Evolutionary conservation across 345 rosid species (phyloP).

Genomic region (Citrus medica): DNA sequence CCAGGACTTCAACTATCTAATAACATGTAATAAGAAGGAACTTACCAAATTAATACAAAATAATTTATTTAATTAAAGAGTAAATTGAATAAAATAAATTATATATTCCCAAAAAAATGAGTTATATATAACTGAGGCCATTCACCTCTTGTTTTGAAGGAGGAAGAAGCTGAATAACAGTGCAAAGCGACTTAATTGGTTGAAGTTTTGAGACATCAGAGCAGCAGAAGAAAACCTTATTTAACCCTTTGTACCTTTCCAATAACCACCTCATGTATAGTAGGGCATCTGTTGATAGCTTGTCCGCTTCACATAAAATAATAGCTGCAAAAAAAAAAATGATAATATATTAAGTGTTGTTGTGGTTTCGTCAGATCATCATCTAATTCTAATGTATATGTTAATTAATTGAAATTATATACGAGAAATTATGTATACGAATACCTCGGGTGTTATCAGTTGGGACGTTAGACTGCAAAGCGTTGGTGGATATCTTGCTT

Average conservation of each 20-base stretch:
- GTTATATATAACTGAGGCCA: not conserved
- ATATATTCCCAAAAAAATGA: no score
- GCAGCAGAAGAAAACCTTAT: slow-evolving; percentile 59
- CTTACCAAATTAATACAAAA: not conserved
- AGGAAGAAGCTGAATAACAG: slow-evolving; percentile 32
- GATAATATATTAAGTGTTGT: not conserved
- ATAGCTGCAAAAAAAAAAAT: slow-evolving; percentile 33
- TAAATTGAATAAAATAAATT: no score
- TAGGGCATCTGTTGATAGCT: slow-evolving; percentile 44
- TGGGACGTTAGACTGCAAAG: not conserved
- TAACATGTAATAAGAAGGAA: not conserved
- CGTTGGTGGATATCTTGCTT: slow-evolving; percentile 15
- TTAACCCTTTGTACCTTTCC: slow-evolving; percentile 44
- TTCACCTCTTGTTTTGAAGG: slow-evolving; percentile 53
- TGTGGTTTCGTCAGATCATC: not conserved
- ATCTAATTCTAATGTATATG: no score
- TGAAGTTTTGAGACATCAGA: slow-evolving; percentile 50
- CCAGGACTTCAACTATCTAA: slow-evolving; percentile 50
- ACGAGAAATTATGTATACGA: not conserved
- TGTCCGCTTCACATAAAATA: slow-evolving; percentile 48
- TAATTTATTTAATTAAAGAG: no score
- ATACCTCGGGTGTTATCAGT: slow-evolving; percentile 32
- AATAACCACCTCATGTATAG: slow-evolving; percentile 54
- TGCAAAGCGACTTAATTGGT: slow-evolving; percentile 46
- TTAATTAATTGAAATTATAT: not conserved